A percentile compares a stretch with the other conserved stretches of the same genome.
Conservation (phyloP, 768 basidiomycete species). For the Boletus barrowsii region DNA sequence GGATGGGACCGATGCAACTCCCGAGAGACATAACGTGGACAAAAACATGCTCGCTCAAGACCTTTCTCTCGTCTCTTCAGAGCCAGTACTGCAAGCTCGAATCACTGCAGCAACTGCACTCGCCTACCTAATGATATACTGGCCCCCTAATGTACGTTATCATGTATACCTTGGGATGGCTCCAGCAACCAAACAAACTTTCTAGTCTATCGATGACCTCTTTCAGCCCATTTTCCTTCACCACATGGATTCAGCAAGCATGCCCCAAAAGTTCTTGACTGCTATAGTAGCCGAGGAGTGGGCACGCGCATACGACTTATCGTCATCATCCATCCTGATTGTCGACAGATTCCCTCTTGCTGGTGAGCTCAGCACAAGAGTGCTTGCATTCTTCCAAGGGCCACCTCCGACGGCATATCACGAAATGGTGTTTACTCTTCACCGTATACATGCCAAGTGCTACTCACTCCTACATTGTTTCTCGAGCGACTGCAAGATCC, state of each 20-base stretch:
- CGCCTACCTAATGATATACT: constrained; percentile 62
- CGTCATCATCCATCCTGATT: constrained; percentile 38
- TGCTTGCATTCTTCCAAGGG: constrained; percentile 70
- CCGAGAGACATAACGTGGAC: constrained; percentile 89
- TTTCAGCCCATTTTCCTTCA: constrained; percentile 75
- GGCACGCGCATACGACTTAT: constrained; percentile 58
- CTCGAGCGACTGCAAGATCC: constrained; percentile 81
- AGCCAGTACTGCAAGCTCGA: constrained; percentile 75
- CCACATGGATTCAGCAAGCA: constrained; percentile 84
- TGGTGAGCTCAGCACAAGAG: constrained; percentile 62
- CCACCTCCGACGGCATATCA: constrained; percentile 78
- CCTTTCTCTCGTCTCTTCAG: constrained; percentile 72
- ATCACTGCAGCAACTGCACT: constrained; percentile 76
- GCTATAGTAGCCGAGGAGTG: constrained; percentile 90
- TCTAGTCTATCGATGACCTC: constrained; percentile 50
- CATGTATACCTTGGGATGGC: not conserved
- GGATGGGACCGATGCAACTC: constrained; percentile 40
- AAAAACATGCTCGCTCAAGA: constrained; percentile 94
- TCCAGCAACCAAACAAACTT: not conserved
- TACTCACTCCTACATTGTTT: constrained; percentile 79
- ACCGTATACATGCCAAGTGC: constrained; percentile 78
- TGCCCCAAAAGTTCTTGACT: constrained; percentile 86
- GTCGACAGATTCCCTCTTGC: constrained; percentile 59
- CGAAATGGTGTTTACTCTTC: constrained; percentile 83
- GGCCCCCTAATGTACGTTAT: constrained; percentile 55